These are phyloP conservation scores for Abrus pulchellus DNA, from an alignment of 306 rosid species.

Conservation along the genomic window DNA sequence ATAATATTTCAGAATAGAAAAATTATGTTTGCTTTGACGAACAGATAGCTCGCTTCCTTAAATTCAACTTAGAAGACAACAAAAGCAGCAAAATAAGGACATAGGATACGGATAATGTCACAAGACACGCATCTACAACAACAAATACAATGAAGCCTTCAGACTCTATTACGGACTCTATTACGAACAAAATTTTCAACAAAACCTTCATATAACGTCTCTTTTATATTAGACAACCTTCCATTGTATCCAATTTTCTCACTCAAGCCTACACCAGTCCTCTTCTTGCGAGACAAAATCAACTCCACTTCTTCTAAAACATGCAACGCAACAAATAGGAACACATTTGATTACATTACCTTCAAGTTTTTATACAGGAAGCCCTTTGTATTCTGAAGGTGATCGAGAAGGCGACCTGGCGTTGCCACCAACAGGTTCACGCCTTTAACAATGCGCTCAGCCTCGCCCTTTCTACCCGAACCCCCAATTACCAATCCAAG, in stretches of 20 bases:
- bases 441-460: slow-evolving; percentile 86
- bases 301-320: background rate
- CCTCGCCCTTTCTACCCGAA: slow-evolving; percentile 83
- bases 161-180: background rate
- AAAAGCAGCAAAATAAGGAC: background rate
- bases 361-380: slow-evolving; percentile 78
- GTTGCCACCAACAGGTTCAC: slow-evolving; percentile 90
- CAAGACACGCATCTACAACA: background rate
- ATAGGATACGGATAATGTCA: background rate
- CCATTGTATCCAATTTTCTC: slow-evolving; percentile 9
- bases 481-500: slow-evolving; percentile 92
- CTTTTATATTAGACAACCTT: background rate
- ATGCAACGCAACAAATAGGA: background rate
- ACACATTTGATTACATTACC: slow-evolving; percentile 45
- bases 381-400: slow-evolving; percentile 88
- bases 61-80: background rate
- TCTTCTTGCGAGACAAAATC: background rate
- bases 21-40: background rate
- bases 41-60: background rate
- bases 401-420: slow-evolving; percentile 97
- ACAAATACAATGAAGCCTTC: background rate
- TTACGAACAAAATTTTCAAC: background rate
- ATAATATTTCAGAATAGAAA: background rate
- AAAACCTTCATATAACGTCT: background rate
- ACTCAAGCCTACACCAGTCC: background rate